Base-by-base conservation (phyloP, 805 yeast species). In the Candida parachauliodes region DNA sequence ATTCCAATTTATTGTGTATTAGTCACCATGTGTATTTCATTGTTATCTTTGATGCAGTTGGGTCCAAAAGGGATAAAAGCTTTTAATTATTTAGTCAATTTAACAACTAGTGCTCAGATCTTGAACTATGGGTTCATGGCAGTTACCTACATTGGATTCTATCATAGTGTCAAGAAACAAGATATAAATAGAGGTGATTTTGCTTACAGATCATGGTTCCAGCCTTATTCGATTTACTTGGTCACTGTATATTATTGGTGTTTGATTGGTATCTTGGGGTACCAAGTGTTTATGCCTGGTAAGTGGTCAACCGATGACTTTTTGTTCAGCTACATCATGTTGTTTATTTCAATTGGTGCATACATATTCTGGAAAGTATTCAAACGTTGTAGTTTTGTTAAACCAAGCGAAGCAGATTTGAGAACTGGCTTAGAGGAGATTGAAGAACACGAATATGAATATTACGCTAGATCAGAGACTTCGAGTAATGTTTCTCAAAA, bases 291-390 rank as follows among this genome's bases (percentile, higher is more conserved):
- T 58, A 55, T 80, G 31, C 79, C 80, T 10, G 86, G 83, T 5
- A 53, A 63, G 65, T 50, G 20, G 57, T 65, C 15, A 54, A 60
- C 43, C 51, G 38, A 78, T 41, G 62, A 68, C 7, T 87, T 87
- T 60, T 64, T 85, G 47, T 83, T 77, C 59, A 74, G 75, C 50
- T 87, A 87, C 52, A 65, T 87, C 42, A 81, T 83, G 81, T 70
- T 86, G 62, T 61, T 4, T 50, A 64, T 35, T 54, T 51, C 36
- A 20, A 49, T 11, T 26, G 33, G 2, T 50, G 57, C 16, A 20
- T 62, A 34, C 28, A 15, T 57, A 4, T 54, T 56, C 35, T 64
- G 69, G 68, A 64, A 64, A 39, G 8, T 62, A 8, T 41, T 45
- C 28, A 59, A 57, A 39, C 59, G 51, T 41, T 60, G 68, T 2